These are phyloP conservation scores for Conticribra guillardii DNA, from an alignment of 108 stramenopile genomes.

Conservation along the genomic window DNA sequence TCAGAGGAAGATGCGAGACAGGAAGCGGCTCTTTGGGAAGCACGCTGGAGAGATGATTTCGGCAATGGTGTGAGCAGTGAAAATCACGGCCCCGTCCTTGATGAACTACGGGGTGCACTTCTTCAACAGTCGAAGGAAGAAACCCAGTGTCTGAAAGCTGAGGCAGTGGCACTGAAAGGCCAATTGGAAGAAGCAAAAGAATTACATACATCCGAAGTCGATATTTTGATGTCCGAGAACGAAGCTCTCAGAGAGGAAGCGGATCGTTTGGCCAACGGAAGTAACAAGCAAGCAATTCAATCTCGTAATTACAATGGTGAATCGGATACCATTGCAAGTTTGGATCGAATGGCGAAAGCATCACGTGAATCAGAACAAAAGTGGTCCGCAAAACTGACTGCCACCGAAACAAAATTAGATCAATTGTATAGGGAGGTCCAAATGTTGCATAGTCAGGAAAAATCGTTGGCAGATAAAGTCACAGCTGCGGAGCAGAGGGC, in stretches of 20 bases:
- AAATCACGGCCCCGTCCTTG: constrained; percentile 7
- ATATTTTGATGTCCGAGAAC: constrained; percentile 15
- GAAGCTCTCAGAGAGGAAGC: constrained; percentile 12
- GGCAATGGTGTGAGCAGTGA: neutral
- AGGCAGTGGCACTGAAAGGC: constrained; percentile 1
- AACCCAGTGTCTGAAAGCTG: neutral
- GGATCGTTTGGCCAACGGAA: neutral
- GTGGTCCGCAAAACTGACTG: constrained; percentile 10
- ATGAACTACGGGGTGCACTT: constrained; percentile 22
- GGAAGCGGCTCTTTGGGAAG: constrained; percentile 43
- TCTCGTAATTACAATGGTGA: neutral
- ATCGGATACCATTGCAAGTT: constrained; percentile 4
- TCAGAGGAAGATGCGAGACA: constrained; percentile 36
- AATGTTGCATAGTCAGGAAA: neutral
- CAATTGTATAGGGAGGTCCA: constrained; percentile 1
- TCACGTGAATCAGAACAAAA: constrained; percentile 20
- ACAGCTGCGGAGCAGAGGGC: neutral
- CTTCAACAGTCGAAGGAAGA: constrained; percentile 29
- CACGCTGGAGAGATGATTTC: constrained; percentile 36
- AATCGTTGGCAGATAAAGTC: neutral
- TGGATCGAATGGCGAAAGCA: constrained; percentile 23
- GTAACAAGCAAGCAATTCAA: neutral
- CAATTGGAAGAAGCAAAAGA: constrained; percentile 2
- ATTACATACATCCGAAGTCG: neutral
- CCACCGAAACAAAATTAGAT: constrained; percentile 4